Conservation (phyloP, 768 basidiomycete genomes). For the Hericium erinaceus region DNA sequence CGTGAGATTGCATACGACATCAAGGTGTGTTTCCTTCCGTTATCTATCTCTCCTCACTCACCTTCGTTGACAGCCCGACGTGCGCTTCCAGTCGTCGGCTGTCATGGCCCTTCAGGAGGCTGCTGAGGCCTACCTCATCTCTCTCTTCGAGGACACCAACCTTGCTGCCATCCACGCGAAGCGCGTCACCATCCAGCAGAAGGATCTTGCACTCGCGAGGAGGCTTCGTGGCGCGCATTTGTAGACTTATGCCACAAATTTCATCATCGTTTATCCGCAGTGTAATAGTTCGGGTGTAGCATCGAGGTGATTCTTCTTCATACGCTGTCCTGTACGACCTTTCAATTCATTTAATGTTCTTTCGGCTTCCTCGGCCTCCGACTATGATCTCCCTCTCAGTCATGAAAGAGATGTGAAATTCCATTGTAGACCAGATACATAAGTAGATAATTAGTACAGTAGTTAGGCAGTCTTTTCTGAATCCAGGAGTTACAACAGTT, state of each 20-base stretch:
- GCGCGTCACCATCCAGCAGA: slow-evolving; percentile 82
- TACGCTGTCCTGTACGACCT: not conserved
- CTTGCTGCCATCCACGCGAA: slow-evolving; percentile 82
- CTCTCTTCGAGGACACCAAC: slow-evolving; percentile 78
- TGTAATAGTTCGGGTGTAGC: too few relatives aligned
- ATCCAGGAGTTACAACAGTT: too few relatives aligned
- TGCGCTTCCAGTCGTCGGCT: slow-evolving; percentile 93
- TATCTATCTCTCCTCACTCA: not conserved
- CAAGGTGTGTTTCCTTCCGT: slow-evolving; percentile 39
- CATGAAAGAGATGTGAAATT: too few relatives aligned
- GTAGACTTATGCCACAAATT: slow-evolving; percentile 25
- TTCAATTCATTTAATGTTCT: too few relatives aligned
- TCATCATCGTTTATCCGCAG: not conserved
- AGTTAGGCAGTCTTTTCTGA: too few relatives aligned
- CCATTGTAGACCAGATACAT: too few relatives aligned
- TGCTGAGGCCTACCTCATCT: slow-evolving; percentile 77
- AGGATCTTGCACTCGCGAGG: slow-evolving; percentile 81
- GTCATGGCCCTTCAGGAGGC: slow-evolving; percentile 91
- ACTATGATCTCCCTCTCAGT: too few relatives aligned
- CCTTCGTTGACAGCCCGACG: slow-evolving; percentile 47
- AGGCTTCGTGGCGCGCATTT: slow-evolving; percentile 83
- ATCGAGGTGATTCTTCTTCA: too few relatives aligned
- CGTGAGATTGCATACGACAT: slow-evolving; percentile 95
- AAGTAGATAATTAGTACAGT: too few relatives aligned
- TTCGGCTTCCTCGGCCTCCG: too few relatives aligned